Evolutionary conservation across 108 stramenopile genomes (phyloP), one percentile per base, ranked within the genome.

Genomic region (Epipyxis sp.): DNA sequence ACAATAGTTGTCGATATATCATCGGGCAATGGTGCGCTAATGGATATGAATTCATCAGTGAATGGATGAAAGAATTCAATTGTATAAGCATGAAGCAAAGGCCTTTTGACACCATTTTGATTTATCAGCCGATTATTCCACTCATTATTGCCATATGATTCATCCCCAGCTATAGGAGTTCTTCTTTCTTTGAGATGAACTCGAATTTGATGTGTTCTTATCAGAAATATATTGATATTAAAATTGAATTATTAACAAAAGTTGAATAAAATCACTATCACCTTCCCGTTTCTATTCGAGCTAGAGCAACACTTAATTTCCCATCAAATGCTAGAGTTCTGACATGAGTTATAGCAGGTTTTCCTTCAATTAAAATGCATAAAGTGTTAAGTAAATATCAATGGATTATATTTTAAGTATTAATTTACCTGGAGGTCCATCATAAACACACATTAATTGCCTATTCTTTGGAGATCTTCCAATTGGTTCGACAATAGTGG

Each of bases 81-180:
- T 29, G 78, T 76, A 44, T 89, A 87, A 16, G 96, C 94, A 86
- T 97, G 96, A 69, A 97, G 84, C 40, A 97, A 83, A 67, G 96
- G 94, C 34, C 96, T 86, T 0, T 83, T 79, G 29, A 97, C 84
- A 35, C 92, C 90, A 79, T 91, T 90, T 61, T 78, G 83, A 74
- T 88, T 86, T 25, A 67, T 79, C 35, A 93, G 69, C 42, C 83
- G 81, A 68, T 88, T 88, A 79, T 97, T 97, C 94, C 94, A 94
- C 80, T 94, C 91, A 0, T 84, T 69, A 58, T 94, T 85, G 2
- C 96, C 96, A 72, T 97, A 97, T 1, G 95, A 85, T 69, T 93
- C 94, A 84, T 97, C 96, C 29, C 96, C 96, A 74, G 94, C 91
- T 44, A 97, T 90, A 3, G 95, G 93, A 58, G 94, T 97, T 16